Conservation (phyloP, 805 yeast species). For the Metschnikowia shivogae region DNA sequence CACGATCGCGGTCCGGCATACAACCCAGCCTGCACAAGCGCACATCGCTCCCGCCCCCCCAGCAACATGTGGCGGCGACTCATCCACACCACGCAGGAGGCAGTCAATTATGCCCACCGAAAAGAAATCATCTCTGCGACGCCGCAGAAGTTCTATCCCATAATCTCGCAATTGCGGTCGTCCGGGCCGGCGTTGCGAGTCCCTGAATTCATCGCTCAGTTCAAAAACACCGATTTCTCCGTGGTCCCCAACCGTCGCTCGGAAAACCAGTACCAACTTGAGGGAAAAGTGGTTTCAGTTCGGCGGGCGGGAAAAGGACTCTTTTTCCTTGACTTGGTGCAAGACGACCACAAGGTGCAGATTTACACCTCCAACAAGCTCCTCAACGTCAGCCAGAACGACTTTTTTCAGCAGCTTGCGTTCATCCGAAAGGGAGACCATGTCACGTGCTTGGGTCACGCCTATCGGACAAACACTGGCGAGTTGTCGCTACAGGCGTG, state of each 20-base stretch:
- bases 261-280: slow-evolving; percentile 17
- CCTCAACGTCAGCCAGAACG: slow-evolving; percentile 38
- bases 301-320: slow-evolving; percentile 67
- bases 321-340: slow-evolving; percentile 63
- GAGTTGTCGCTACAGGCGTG: slow-evolving; percentile 68
- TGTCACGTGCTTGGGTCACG: slow-evolving; percentile 60
- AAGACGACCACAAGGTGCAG: slow-evolving; percentile 58
- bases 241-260: slow-evolving; percentile 9
- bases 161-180: slow-evolving; percentile 6
- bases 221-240: slow-evolving; percentile 18
- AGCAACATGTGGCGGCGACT: neutral
- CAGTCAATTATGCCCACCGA: slow-evolving; percentile 11
- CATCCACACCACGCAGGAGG: slow-evolving; percentile 1
- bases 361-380: slow-evolving; percentile 54
- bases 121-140: slow-evolving; percentile 10
- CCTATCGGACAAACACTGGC: slow-evolving; percentile 73
- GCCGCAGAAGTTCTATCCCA: slow-evolving; percentile 15
- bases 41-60: neutral
- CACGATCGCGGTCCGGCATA: too few species aligned
- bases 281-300: slow-evolving; percentile 58
- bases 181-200: slow-evolving; percentile 25
- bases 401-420: slow-evolving; percentile 37
- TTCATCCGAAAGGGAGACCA: slow-evolving; percentile 68
- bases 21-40: neutral
- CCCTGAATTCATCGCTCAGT: slow-evolving; percentile 36